Percentiles rank a stretch among this genome's conserved stretches.
phyloP scores from a whole-genome alignment of 2,329 filamentous ascomycete species.

The Passalora sequoiae region DNA sequence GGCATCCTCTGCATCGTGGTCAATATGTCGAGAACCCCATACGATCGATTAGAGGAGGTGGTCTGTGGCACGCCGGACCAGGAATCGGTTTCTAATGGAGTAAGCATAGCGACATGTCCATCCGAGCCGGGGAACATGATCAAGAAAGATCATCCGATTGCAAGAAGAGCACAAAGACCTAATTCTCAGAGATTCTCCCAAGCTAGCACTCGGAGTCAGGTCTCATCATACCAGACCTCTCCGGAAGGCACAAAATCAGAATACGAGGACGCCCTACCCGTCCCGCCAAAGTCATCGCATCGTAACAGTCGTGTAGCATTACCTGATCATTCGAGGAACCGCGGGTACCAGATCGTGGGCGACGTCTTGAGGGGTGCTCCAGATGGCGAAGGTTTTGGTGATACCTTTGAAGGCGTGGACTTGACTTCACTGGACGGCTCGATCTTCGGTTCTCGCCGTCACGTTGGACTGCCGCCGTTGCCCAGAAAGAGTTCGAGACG shows the following conservation, averaged over 20 bases:
- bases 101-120: too few relatives aligned
- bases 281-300: background rate
- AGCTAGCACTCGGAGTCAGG: background rate
- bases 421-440: background rate
- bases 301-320: background rate
- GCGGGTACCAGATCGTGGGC: background rate
- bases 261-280: background rate
- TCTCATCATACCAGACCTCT: background rate
- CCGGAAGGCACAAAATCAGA: slow-evolving; percentile 1
- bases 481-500: background rate
- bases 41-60: background rate
- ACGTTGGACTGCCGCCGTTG: background rate
- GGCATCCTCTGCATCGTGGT: background rate
- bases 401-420: background rate
- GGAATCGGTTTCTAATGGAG: background rate
- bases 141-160: too few relatives aligned
- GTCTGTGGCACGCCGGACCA: background rate
- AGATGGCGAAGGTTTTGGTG: background rate
- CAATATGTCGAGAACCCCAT: background rate
- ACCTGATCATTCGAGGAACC: background rate
- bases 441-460: background rate
- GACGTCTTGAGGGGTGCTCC: background rate
- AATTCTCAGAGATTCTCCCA: too few relatives aligned
- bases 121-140: too few relatives aligned
- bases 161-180: too few relatives aligned